These are phyloP conservation scores for Scutellaria minor DNA, from an alignment of 257 asterid species.

Conservation along the genomic window DNA sequence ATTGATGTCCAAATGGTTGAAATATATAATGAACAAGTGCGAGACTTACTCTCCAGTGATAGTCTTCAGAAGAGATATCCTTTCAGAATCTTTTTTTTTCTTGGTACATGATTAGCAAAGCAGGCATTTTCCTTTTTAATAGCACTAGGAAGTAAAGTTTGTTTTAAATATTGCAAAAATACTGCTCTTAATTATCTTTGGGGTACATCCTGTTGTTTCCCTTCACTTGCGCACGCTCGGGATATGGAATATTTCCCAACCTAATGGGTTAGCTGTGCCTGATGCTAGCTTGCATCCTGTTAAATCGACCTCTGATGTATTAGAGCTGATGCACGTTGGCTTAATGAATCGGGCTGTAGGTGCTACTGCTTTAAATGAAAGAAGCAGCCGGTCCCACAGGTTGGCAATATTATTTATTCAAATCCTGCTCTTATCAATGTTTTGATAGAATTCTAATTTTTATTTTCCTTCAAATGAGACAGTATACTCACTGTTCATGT, in stretches of 20 bases:
- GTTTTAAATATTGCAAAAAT: slow-evolving; percentile 6
- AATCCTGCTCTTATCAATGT: slow-evolving; percentile 26
- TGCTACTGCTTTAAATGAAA: slow-evolving; percentile 91
- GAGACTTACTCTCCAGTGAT: slow-evolving; percentile 75
- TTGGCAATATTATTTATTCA: slow-evolving; percentile 28
- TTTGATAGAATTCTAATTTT: slow-evolving; percentile 32
- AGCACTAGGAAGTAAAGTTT: slow-evolving; percentile 3
- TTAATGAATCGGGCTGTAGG: slow-evolving; percentile 89
- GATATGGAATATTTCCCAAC: slow-evolving; percentile 89
- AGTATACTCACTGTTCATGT: slow-evolving; percentile 96
- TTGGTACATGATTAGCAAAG: slow-evolving; percentile 11
- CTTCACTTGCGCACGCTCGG: slow-evolving; percentile 93
- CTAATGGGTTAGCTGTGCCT: slow-evolving; percentile 96
- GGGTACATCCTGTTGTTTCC: slow-evolving; percentile 44
- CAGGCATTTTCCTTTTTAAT: slow-evolving; percentile 19
- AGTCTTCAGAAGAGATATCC: slow-evolving; percentile 89
- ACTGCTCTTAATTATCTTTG: slow-evolving; percentile 4
- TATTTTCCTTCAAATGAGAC: slow-evolving; percentile 34
- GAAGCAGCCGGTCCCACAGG: slow-evolving; percentile 99
- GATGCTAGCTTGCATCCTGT: slow-evolving; percentile 97
- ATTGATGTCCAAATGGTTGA: slow-evolving; percentile 97
- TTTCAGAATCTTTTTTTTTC: slow-evolving; percentile 33
- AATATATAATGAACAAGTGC: slow-evolving; percentile 94
- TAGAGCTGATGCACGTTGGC: slow-evolving; percentile 84
- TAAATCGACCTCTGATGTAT: slow-evolving; percentile 75